phyloP scores from a whole-genome alignment of 176 grass and related monocot species.

The Raddia distichophylla region DNA sequence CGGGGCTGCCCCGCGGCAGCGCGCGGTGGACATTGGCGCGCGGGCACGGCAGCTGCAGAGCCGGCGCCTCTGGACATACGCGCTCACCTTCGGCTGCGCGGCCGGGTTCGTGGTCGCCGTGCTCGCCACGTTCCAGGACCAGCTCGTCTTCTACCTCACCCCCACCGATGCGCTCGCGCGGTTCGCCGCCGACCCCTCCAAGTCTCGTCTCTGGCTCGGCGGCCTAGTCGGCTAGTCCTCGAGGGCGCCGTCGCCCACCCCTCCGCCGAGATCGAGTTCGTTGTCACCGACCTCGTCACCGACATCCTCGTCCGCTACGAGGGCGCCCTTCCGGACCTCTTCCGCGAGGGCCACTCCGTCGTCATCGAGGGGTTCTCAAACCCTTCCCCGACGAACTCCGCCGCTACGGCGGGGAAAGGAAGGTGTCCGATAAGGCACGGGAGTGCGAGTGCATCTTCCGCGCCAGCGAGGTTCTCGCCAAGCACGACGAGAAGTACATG shows the following conservation, averaged over 20 bases:
- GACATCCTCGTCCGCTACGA: constrained; percentile 93
- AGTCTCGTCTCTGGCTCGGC: constrained; percentile 77
- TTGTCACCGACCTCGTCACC: constrained; percentile 89
- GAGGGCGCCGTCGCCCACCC: constrained; percentile 85
- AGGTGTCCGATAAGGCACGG: constrained; percentile 74
- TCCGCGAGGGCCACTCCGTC: constrained; percentile 95
- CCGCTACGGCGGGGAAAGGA: constrained; percentile 25
- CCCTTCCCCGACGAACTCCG: constrained; percentile 57
- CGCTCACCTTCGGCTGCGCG: constrained; percentile 87
- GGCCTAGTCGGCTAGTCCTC: constrained; percentile 89
- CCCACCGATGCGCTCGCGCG: constrained; percentile 72
- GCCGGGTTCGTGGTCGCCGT: constrained; percentile 91
- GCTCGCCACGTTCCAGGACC: constrained; percentile 90
- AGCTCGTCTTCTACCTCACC: constrained; percentile 96
- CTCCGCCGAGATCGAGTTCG: constrained; percentile 90
- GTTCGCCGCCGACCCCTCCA: constrained; percentile 61
- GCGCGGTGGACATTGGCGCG: constrained; percentile 80
- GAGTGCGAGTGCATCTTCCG: constrained; percentile 63
- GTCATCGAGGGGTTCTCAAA: constrained; percentile 88
- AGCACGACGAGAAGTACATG: constrained; percentile 99
- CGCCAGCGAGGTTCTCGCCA: constrained; percentile 89
- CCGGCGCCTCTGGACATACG: constrained; percentile 92
- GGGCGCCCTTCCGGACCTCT: constrained; percentile 85
- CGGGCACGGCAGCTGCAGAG: constrained; percentile 86
- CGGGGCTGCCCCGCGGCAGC: constrained; percentile 36